These are phyloP conservation scores for Amphibolis antarctica DNA, from an alignment of 106 monocot genomes.

Conservation along the genomic window DNA sequence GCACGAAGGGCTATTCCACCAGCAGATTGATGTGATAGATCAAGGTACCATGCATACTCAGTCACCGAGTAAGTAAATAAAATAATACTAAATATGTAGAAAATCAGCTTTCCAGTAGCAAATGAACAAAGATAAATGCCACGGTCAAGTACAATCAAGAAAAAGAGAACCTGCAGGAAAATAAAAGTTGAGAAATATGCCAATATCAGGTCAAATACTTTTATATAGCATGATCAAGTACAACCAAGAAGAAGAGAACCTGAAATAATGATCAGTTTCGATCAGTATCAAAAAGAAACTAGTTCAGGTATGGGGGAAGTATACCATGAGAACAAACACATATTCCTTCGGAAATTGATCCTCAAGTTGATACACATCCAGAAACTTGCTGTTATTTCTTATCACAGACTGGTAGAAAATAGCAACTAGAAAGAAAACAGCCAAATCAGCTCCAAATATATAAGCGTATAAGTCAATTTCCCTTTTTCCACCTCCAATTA, in stretches of 20 bases:
- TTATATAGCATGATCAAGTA: constrained; percentile 33
- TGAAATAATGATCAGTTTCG: too few relatives aligned
- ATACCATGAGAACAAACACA: constrained; percentile 92
- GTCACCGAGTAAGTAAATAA: constrained; percentile 92
- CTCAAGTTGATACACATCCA: constrained; percentile 94
- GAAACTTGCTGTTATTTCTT: constrained; percentile 86
- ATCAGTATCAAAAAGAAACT: background rate
- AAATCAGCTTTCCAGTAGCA: constrained; percentile 59
- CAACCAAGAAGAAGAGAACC: constrained; percentile 90
- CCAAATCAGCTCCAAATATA: constrained; percentile 92
- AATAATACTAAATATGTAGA: constrained; percentile 76
- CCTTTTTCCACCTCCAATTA: constrained; percentile 84
- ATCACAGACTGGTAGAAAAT: constrained; percentile 94
- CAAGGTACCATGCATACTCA: constrained; percentile 81
- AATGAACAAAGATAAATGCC: constrained; percentile 91
- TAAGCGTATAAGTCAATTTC: constrained; percentile 92
- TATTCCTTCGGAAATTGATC: constrained; percentile 98
- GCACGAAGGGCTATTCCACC: constrained; percentile 88
- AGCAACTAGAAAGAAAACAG: constrained; percentile 89
- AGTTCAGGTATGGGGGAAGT: background rate
- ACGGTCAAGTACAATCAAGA: constrained; percentile 91
- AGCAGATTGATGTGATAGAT: constrained; percentile 42
- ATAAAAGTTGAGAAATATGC: constrained; percentile 1
- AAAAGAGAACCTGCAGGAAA: constrained; percentile 68
- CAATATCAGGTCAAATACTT: background rate